Evolutionary conservation across 352 stramenopile genomes (phyloP).

Genomic region (Phytopythium mirpurense): DNA sequence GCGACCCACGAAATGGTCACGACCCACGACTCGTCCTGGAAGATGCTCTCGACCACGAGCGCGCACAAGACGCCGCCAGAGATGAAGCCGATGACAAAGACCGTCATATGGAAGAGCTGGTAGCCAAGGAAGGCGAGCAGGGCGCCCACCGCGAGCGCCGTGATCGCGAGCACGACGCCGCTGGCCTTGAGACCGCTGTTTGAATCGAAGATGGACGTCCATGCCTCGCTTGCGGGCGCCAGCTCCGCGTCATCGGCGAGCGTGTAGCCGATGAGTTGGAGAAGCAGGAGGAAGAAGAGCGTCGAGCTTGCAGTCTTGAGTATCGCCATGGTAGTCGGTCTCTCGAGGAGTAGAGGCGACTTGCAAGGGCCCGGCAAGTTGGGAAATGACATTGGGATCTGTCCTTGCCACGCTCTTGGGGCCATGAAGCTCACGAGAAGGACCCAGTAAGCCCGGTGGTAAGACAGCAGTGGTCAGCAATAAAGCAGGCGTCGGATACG

Average conservation of each 20-base stretch:
- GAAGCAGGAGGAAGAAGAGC: slow-evolving; percentile 7
- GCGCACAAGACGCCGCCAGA: slow-evolving; percentile 14
- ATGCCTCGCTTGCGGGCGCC: slow-evolving; percentile 11
- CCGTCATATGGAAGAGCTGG: slow-evolving; percentile 30
- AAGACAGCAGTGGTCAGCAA: background rate
- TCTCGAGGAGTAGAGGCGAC: too few species aligned
- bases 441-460: too few species aligned
- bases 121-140: slow-evolving; percentile 39
- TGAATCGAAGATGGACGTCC: slow-evolving; percentile 29
- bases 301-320: background rate
- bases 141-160: slow-evolving; percentile 24
- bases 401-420: background rate
- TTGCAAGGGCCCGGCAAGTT: too few species aligned
- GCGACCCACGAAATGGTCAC: slow-evolving; percentile 30
- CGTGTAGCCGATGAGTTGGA: background rate
- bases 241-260: slow-evolving; percentile 3
- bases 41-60: slow-evolving; percentile 17
- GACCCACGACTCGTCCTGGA: slow-evolving; percentile 24
- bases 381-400: background rate
- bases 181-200: slow-evolving; percentile 22
- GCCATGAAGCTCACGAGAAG: background rate
- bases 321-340: background rate
- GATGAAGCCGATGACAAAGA: slow-evolving; percentile 32
- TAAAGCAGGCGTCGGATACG: background rate
- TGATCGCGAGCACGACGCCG: slow-evolving; percentile 24